Conservation (phyloP, 176 grass and related monocot genomes). For the Urochloa ruziziensis region DNA sequence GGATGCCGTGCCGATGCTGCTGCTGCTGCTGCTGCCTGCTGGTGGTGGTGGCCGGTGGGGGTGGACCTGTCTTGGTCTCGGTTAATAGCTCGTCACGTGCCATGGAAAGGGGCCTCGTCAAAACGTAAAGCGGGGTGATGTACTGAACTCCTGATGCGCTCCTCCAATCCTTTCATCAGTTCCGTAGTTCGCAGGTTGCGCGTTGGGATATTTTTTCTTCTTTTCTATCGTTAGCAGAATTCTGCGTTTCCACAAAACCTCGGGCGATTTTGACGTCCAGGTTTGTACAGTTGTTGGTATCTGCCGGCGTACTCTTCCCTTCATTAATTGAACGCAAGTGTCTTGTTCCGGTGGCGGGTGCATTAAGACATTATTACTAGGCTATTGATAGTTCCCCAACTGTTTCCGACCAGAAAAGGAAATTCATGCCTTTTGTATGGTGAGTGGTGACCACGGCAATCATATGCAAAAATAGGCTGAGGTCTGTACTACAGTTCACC, state of each 20-base stretch:
- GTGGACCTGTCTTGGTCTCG: background rate
- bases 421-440: background rate
- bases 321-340: background rate
- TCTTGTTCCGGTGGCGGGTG: background rate
- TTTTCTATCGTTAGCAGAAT: background rate
- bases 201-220: background rate
- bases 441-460: background rate
- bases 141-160: background rate
- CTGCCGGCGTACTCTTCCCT: background rate
- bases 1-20: no score
- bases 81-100: conserved; percentile 1
- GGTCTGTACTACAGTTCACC: background rate
- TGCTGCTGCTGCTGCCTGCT: no score
- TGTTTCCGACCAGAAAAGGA: background rate
- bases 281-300: background rate
- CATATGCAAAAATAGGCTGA: background rate
- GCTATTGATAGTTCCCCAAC: background rate
- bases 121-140: background rate
- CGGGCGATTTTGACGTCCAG: background rate
- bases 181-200: background rate
- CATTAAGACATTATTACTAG: background rate
- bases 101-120: background rate
- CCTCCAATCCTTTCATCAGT: background rate
- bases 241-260: background rate
- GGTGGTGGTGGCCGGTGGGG: background rate